Evolutionary conservation across 75 land plant species (phyloP).

Genomic region (Pinus tabuliformis): DNA sequence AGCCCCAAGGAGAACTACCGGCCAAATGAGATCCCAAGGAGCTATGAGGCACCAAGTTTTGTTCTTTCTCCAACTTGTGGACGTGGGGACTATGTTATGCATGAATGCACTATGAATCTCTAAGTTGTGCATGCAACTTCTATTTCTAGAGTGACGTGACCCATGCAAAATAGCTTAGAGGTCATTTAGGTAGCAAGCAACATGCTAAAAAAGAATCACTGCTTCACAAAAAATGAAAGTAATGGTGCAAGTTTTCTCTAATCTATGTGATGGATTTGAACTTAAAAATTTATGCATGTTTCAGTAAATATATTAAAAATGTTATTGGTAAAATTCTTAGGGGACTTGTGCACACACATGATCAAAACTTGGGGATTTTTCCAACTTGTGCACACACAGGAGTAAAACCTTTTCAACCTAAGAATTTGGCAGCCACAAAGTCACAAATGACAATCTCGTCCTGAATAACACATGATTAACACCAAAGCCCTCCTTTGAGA

Average conservation of each 20-base stretch:
- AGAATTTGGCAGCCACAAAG: no score
- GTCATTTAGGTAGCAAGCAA: not conserved
- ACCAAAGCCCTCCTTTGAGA: no score
- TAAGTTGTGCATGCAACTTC: not conserved
- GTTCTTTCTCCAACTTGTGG: not conserved
- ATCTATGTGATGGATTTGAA: not conserved
- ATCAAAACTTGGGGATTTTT: no score
- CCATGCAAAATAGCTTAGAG: not conserved
- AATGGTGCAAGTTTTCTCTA: not conserved
- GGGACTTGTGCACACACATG: no score
- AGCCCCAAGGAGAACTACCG: not conserved
- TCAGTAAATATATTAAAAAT: not conserved
- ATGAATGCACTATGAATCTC: not conserved
- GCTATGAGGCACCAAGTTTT: not conserved
- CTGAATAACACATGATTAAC: no score
- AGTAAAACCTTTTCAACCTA: no score
- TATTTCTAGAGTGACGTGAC: not conserved
- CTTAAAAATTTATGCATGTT: not conserved
- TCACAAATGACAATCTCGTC: no score
- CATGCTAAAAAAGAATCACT: not conserved
- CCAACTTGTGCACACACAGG: no score
- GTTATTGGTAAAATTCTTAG: not conserved
- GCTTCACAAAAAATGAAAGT: not conserved
- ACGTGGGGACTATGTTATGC: not conserved
- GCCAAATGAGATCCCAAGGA: not conserved